Base-by-base conservation (phyloP, 2,329 filamentous ascomycete genomes). In the Fusarium succisae region DNA sequence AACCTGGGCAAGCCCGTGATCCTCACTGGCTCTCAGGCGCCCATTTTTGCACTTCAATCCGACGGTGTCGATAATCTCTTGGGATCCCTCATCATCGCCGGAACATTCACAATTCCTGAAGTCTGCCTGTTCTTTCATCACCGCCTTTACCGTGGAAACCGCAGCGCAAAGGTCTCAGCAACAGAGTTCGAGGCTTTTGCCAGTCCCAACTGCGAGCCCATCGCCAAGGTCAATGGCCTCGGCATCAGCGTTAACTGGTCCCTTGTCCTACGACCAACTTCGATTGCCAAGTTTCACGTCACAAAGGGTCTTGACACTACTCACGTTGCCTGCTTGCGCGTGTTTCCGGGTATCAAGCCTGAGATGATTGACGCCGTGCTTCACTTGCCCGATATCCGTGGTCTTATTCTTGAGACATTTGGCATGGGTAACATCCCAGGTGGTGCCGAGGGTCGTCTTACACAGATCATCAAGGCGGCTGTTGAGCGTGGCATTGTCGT, bases 61-160 rank as follows among this genome's bases (percentile, higher is more conserved):
- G 95, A 98, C 81, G 95, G 95, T 15, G 93, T 95, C 43, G 95
- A 97, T 84, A 98, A 98, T 79, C 88, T 98, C 18, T 89, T 98
- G 10, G 94, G 94, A 26, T 95, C 94, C 4, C 88, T 98, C 79
- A 94, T 98, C 79, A 92, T 98, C 63, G 95, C 95, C 7, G 94
- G 94, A 39, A 96, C 96, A 69, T 97, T 97, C 80, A 93, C 94
- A 84, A 94, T 98, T 66, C 95, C 95, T 1, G 95, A 98, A 81
- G 95, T 98, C 60, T 95, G 94, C 80, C 88, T 98, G 41, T 98
- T 97, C 86, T 98, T 98, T 87, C 94, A 96, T 83, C 93, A 97
- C 84, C 94, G 92, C 75, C 89, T 98, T 26, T 97, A 95, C 84
- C 91, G 95, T 32, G 95, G 95, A 22, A 98, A 97, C 83, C 88